A percentile compares a stretch with the other conserved stretches of the same genome.
Evolutionary conservation across 2,329 filamentous ascomycete genomes (phyloP).

Genomic region (Claviceps africana): DNA sequence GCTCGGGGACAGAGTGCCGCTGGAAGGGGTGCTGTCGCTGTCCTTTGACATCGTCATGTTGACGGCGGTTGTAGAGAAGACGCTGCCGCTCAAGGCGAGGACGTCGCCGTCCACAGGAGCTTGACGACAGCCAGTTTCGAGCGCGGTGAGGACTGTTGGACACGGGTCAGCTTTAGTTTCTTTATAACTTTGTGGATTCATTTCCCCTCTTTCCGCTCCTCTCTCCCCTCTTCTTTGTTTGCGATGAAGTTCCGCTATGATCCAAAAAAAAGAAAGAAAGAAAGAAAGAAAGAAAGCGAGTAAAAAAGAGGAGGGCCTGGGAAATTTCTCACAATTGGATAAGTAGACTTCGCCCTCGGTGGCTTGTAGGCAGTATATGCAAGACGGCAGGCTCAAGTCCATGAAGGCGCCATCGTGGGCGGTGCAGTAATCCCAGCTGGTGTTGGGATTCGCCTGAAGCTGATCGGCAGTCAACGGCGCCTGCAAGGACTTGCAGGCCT

Average conservation of each 20-base stretch:
- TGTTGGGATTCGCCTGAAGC: neutral
- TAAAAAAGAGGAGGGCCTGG: neutral
- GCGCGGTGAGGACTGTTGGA: neutral
- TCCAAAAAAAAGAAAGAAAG: too few relatives aligned
- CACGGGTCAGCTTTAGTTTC: too few relatives aligned
- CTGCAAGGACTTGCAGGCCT: neutral
- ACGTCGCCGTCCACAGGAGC: neutral
- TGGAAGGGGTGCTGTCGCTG: slow-evolving; percentile 12
- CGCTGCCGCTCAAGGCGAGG: neutral
- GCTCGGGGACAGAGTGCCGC: slow-evolving; percentile 26
- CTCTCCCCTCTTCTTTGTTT: too few relatives aligned
- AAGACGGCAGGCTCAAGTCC: neutral
- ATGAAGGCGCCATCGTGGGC: neutral
- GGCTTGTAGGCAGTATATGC: neutral
- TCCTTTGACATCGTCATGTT: slow-evolving; percentile 4
- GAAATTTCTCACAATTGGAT: neutral
- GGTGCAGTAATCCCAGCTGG: neutral
- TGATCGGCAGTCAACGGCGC: neutral
- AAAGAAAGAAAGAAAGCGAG: too few relatives aligned
- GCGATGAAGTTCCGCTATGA: too few relatives aligned
- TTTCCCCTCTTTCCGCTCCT: too few relatives aligned
- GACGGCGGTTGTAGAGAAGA: neutral
- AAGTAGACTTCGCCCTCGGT: neutral
- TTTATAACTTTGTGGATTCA: too few relatives aligned
- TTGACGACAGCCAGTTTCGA: neutral